Evolutionary conservation across 345 rosid genomes (phyloP).

Genomic region (Carallia pectinifolia): DNA sequence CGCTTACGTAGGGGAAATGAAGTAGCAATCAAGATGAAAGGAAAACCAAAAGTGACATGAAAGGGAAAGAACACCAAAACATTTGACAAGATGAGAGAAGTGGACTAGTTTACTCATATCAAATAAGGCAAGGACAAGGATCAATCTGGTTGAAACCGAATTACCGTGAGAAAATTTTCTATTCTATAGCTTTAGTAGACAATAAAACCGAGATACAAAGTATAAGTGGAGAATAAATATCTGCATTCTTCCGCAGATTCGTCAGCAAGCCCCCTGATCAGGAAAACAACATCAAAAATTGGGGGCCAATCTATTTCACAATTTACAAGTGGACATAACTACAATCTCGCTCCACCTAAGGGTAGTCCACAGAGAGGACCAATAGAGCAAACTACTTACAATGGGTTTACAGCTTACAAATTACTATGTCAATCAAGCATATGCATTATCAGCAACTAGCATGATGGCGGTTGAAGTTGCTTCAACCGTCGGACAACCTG

Average conservation of each 20-base stretch:
- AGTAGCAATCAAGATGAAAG: neutral
- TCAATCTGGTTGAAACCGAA: neutral
- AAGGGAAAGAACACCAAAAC: neutral
- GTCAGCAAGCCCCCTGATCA: slow-evolving; percentile 19
- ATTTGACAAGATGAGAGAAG: no score
- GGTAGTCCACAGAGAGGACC: slow-evolving; percentile 13
- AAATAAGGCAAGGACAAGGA: neutral
- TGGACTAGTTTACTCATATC: no score
- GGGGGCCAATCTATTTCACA: slow-evolving; percentile 38
- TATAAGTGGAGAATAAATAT: slow-evolving; percentile 21
- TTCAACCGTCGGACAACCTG: slow-evolving; percentile 29
- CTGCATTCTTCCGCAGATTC: slow-evolving; percentile 58
- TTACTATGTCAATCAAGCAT: slow-evolving; percentile 24
- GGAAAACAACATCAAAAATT: slow-evolving; percentile 24
- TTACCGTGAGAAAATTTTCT: neutral
- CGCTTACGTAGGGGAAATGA: neutral
- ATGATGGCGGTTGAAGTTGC: slow-evolving; percentile 28
- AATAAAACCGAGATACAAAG: slow-evolving; percentile 18
- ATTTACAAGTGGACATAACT: slow-evolving; percentile 46
- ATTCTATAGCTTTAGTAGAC: slow-evolving; percentile 28
- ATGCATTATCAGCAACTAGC: slow-evolving; percentile 24
- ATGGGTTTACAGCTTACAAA: slow-evolving; percentile 24
- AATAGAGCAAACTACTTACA: slow-evolving; percentile 22
- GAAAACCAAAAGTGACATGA: neutral
- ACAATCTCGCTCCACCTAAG: slow-evolving; percentile 32